Base-by-base conservation (phyloP, 2,329 filamentous ascomycete species). In the Sporothrix humicola region DNA sequence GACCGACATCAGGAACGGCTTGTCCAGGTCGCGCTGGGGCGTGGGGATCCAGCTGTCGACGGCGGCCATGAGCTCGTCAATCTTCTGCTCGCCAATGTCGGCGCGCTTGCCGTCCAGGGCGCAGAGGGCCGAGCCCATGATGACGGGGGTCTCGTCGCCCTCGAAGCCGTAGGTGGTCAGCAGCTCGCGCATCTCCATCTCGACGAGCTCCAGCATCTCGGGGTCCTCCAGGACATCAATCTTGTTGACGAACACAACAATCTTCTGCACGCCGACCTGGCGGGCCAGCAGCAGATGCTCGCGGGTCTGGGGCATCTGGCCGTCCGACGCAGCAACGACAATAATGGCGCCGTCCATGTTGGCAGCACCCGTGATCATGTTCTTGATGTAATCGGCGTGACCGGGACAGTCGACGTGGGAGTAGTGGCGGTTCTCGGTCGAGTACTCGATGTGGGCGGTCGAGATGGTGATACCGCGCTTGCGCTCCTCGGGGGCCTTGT, bases 371-470 rank as follows among this genome's bases (percentile, higher is more conserved):
- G 96, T 99, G 84, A 99, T 99, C 96, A 99, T 99, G 92, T 99
- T 99, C 91, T 99, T 99, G 88, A 99, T 98, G 89, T 99, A 99
- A 94, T 99, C 96, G 85, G 96, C 96, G 92, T 99, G 96, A 85
- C 96, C 96, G 74, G 96, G 96, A 86, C 96, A 99, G 90, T 99
- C 96, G 87, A 99, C 96, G 90, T 99, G 96, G 80, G 96, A 96
- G 87, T 99, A 99, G 88, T 99, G 96, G 81, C 96, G 92, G 82
- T 87, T 88, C 0, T 97, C 93, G 83, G 96, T 99, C 79, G 93
- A 86, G 88, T 98, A 99, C 87, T 99, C 96, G 86, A 99, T 97
- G 86, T 99, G 96, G 78, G 96, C 94, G 73, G 96, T 97, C 74
- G 96, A 95, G 83, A 99, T 99, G 83, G 96, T 99, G 86, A 99